Base-by-base conservation (phyloP, 192 early-diverging fungal species). In the Mortierella alpina region DNA sequence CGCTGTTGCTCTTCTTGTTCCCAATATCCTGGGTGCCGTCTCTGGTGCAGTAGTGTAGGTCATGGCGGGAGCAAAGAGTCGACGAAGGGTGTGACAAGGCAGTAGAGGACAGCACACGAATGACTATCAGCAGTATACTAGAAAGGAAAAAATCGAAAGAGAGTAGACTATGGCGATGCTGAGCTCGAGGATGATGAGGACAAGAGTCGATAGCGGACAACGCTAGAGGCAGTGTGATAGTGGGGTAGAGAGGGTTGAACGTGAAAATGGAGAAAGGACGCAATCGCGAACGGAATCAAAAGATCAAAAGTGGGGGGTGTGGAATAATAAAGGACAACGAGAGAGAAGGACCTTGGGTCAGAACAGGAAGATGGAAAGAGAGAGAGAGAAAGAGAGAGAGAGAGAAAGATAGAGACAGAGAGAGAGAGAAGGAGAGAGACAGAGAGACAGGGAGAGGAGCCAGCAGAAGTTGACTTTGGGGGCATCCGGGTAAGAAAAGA, bases 381-480 rank as follows among this genome's bases (percentile, higher is more conserved):
- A 47, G 45, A 47, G 17, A 47, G 20, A 7, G 23, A 68, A 45
- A 57, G 20, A 20, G 31, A n/a, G 52, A 52, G 42, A 55, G 10
- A 52, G n/a, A 31, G 56, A 22, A 17, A 54, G 52, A 7, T 20
- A 46, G 42, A n/a, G 63, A 51, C 7, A 64, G 47, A 50, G 20
- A 62, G n/a, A 47, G 20, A 45, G 46, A 45, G 46, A 49, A 39
- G 39, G 50, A 63, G 62, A 18, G 62, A 63, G 46, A 49, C 23
- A 49, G 8, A 51, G 61, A 13, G 42, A 63, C 6, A 22, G 58
- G 4, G 6, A 51, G 12, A 20, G 42, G 22, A 44, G 48, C 44
- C 47, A 15, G 59, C 13, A 58, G 42, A 58, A 11, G 47, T 3
- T 47, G 41, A 20, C 23, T 14, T 49, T 18, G 49, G 51, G 50